These are phyloP conservation scores for Nitzschia sp. DNA, from an alignment of 108 stramenopile genomes.

Conservation along the genomic window DNA sequence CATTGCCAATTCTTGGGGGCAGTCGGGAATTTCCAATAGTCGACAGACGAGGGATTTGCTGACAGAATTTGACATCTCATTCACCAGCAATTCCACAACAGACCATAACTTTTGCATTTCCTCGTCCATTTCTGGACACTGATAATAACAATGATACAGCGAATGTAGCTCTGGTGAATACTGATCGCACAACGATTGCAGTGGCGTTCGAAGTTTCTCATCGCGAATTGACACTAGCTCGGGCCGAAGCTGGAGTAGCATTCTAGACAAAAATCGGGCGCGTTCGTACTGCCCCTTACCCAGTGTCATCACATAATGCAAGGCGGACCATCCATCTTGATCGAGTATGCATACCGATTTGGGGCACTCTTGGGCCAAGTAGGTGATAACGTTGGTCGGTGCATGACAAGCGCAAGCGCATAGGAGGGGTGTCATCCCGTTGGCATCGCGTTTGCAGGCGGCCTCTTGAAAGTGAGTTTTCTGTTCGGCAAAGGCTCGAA, in stretches of 20 bases:
- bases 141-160: neutral
- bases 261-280: neutral
- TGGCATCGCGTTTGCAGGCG: neutral
- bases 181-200: neutral
- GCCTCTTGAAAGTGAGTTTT: neutral
- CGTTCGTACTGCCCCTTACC: neutral
- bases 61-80: constrained; percentile 1
- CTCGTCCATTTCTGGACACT: neutral
- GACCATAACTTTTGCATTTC: constrained; percentile 6
- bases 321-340: neutral
- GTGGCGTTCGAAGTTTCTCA: neutral
- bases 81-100: neutral
- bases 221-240: neutral
- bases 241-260: neutral
- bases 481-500: constrained; percentile 5
- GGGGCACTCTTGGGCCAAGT: neutral
- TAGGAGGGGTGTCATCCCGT: neutral
- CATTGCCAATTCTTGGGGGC: constrained; percentile 1
- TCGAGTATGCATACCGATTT: neutral
- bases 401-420: constrained; percentile 1
- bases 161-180: neutral
- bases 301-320: neutral
- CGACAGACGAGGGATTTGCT: neutral
- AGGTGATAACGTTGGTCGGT: neutral
- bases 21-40: constrained; percentile 2